Conservation (phyloP, 208 protist species). For the Trypanosoma brucei region DNA sequence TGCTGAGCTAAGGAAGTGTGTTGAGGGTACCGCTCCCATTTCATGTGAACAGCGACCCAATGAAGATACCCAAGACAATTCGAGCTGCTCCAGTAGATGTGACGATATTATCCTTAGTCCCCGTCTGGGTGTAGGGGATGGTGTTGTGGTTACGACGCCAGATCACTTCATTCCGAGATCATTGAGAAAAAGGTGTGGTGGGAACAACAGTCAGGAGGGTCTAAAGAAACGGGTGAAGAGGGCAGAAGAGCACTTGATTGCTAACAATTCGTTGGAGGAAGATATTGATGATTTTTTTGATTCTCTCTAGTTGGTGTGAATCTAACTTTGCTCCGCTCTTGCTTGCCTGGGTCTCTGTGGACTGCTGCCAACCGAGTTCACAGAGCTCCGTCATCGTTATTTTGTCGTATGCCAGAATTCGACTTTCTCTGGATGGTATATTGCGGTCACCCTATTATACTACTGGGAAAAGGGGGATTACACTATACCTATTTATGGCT, state of each 20-base stretch:
- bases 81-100: constrained; percentile 9
- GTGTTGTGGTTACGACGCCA: neutral
- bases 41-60: neutral
- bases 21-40: neutral
- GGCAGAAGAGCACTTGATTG: constrained; percentile 47
- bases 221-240: constrained; percentile 26
- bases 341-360: neutral
- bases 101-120: constrained; percentile 7
- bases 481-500: constrained; percentile 5
- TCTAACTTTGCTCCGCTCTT: neutral
- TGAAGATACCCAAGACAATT: neutral
- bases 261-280: constrained; percentile 24
- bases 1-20: constrained; percentile 11
- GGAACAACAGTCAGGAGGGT: neutral
- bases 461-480: constrained; percentile 2
- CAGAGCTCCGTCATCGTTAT: too few relatives aligned
- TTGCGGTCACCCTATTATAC: neutral
- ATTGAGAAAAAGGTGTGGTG: constrained; percentile 11
- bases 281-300: constrained; percentile 59
- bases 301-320: constrained; percentile 24
- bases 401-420: neutral
- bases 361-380: neutral
- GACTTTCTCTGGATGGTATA: neutral
- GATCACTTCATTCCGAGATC: constrained; percentile 26
- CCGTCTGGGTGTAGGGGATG: neutral